Conservation (phyloP, 73 alveolate species). For the Tetrahymena elliotti region DNA sequence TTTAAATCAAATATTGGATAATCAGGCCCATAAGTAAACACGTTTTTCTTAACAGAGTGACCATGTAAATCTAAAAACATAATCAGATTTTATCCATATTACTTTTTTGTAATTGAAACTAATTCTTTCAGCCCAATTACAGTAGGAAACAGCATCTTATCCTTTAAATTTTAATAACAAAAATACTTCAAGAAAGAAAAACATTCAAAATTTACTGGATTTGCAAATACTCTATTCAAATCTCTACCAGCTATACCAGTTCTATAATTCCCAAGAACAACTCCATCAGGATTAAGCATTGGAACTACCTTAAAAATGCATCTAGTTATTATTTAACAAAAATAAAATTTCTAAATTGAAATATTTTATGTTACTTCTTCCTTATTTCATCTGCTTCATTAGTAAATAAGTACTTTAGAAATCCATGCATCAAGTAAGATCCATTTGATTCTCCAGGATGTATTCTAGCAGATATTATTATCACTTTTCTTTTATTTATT, state of each 20-base stretch:
- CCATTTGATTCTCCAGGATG: constrained; percentile 96
- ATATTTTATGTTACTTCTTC: constrained; percentile 69
- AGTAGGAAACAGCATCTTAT: constrained; percentile 54
- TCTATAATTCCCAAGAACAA: constrained; percentile 84
- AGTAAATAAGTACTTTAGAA: constrained; percentile 70
- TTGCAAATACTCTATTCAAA: constrained; percentile 64
- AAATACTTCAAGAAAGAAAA: not conserved
- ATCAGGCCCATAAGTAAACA: constrained; percentile 40
- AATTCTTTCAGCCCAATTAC: constrained; percentile 48
- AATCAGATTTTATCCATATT: constrained; percentile 43
- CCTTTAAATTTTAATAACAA: not conserved
- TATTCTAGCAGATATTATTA: constrained; percentile 78
- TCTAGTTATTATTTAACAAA: constrained; percentile 34
- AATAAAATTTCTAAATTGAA: constrained; percentile 24
- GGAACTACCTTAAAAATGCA: constrained; percentile 62
- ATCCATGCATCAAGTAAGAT: constrained; percentile 83
- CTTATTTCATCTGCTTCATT: constrained; percentile 17
- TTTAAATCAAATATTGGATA: constrained; percentile 23
- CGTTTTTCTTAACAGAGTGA: constrained; percentile 45
- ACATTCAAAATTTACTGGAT: constrained; percentile 14
- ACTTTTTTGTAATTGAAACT: constrained; percentile 20
- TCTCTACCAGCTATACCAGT: constrained; percentile 87
- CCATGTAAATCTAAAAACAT: constrained; percentile 66
- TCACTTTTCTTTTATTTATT: constrained; percentile 66
- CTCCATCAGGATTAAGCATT: constrained; percentile 97